These are phyloP conservation scores for Auriculariales sp. DNA, from an alignment of 768 basidiomycete genomes.

Conservation along the genomic window DNA sequence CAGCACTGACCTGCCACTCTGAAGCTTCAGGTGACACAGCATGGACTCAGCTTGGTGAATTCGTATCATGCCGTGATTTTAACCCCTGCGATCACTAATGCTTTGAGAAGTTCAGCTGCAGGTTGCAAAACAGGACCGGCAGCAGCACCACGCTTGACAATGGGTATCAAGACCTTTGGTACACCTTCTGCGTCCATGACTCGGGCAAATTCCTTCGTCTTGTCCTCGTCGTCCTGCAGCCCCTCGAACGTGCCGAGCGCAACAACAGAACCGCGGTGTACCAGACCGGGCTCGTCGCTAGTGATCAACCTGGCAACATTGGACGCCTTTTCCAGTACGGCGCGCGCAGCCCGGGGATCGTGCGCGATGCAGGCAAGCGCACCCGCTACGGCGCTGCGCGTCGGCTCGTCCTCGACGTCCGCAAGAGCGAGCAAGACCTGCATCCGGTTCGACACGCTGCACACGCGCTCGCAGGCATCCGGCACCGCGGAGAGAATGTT, in stretches of 20 bases:
- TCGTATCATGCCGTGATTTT: too few relatives aligned
- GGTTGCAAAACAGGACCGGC: conserved; percentile 28
- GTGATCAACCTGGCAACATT: conserved; percentile 18
- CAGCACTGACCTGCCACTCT: too few relatives aligned
- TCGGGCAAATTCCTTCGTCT: conserved; percentile 26
- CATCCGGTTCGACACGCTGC: conserved; percentile 40
- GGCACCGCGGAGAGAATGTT: conserved; percentile 77
- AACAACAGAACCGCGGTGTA: conserved; percentile 70
- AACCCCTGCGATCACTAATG: too few relatives aligned
- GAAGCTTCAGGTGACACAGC: too few relatives aligned
- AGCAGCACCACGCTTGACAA: conserved; percentile 27
- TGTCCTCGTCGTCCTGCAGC: conserved; percentile 23
- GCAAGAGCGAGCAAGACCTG: conserved; percentile 75
- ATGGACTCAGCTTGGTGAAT: too few relatives aligned
- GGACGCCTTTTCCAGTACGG: conserved; percentile 20
- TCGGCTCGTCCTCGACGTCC: conserved; percentile 73
- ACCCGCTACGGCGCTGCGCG: conserved; percentile 80
- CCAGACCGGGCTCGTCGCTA: conserved; percentile 40
- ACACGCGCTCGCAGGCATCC: conserved; percentile 59
- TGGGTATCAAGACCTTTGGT: conserved; percentile 31
- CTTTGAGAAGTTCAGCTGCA: conserved; percentile 36
- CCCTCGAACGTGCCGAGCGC: conserved; percentile 45
- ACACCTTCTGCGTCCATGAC: conserved; percentile 42
- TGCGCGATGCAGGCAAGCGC: conserved; percentile 74
- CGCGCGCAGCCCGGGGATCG: conserved; percentile 33